A percentile compares a stretch with the other conserved stretches of the same genome.
Evolutionary conservation across 768 basidiomycete species (phyloP).

Genomic region (Leccinum disarticulatum): DNA sequence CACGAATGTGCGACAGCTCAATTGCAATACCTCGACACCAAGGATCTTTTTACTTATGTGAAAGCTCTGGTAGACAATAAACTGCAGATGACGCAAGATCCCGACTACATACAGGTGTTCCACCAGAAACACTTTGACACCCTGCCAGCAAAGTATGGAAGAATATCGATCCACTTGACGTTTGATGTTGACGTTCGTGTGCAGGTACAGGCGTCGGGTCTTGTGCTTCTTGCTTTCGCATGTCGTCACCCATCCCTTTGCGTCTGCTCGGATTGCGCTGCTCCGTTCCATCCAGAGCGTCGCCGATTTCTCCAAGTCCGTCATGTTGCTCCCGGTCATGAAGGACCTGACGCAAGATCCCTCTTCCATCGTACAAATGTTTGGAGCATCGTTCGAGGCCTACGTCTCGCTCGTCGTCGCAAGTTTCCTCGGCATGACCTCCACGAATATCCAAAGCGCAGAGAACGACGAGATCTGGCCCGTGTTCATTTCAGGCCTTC

Average conservation of each 20-base stretch:
- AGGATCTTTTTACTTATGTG: constrained; percentile 61
- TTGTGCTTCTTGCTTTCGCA: constrained; percentile 83
- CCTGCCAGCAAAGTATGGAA: constrained; percentile 45
- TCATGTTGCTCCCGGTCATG: constrained; percentile 60
- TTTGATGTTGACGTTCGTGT: constrained; percentile 13
- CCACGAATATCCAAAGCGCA: constrained; percentile 43
- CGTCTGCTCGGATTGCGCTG: constrained; percentile 50
- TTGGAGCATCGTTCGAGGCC: constrained; percentile 38
- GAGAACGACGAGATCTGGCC: constrained; percentile 48
- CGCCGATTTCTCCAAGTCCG: constrained; percentile 43
- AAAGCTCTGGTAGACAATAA: constrained; percentile 46
- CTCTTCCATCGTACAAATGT: constrained; percentile 30
- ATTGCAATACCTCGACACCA: constrained; percentile 69
- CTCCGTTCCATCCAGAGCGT: constrained; percentile 47
- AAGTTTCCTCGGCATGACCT: constrained; percentile 51
- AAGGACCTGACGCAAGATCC: constrained; percentile 35
- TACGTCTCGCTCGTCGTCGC: constrained; percentile 39
- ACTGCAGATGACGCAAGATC: constrained; percentile 62
- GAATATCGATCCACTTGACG: constrained; percentile 30
- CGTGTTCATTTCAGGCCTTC: constrained; percentile 45
- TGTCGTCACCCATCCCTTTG: constrained; percentile 53
- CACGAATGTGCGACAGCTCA: constrained; percentile 34
- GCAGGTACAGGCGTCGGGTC: constrained; percentile 68
- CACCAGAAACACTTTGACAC: constrained; percentile 56
- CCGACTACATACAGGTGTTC: constrained; percentile 54